Conservation (phyloP, 2,329 filamentous ascomycete genomes). For the Fusarium pseudocircinatum region DNA sequence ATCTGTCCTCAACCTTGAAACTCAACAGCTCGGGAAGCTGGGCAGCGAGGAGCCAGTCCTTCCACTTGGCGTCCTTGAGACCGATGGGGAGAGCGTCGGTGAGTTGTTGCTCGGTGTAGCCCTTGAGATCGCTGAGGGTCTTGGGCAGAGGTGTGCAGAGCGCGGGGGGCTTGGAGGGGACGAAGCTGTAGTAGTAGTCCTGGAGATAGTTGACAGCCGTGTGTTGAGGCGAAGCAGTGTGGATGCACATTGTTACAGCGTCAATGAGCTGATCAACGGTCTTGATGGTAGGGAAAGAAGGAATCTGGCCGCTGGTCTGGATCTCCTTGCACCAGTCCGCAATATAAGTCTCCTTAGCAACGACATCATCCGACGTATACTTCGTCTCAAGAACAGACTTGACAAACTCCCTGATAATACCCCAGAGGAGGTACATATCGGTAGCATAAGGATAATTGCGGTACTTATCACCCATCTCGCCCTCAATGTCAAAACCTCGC, state of each 20-base stretch:
- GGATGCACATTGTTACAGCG: conserved; percentile 32
- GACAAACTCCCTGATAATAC: conserved; percentile 17
- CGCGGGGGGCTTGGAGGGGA: conserved; percentile 23
- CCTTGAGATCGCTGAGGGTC: neutral
- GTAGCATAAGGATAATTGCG: conserved; percentile 29
- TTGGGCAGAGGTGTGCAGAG: conserved; percentile 14
- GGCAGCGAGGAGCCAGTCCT: conserved; percentile 24
- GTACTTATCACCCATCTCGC: conserved; percentile 16
- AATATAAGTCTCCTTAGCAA: neutral
- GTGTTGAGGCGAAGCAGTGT: conserved; percentile 26
- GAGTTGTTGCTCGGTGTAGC: conserved; percentile 20
- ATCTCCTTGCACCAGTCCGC: conserved; percentile 21
- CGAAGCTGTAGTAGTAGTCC: conserved; percentile 33
- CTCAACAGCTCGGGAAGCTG: conserved; percentile 23
- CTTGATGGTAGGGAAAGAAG: conserved; percentile 21
- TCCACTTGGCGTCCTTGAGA: conserved; percentile 19
- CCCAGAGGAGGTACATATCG: conserved; percentile 12
- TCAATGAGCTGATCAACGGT: conserved; percentile 28
- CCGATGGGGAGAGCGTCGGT: conserved; percentile 25
- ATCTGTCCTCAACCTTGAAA: conserved; percentile 25
- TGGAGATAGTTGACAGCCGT: conserved; percentile 32
- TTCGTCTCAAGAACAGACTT: conserved; percentile 14
- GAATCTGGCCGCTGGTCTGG: conserved; percentile 10
- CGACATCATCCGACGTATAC: neutral
- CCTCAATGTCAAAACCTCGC: conserved; percentile 21